phyloP scores from a whole-genome alignment of 192 early-diverging fungal species.

The Coemansia sp. region DNA sequence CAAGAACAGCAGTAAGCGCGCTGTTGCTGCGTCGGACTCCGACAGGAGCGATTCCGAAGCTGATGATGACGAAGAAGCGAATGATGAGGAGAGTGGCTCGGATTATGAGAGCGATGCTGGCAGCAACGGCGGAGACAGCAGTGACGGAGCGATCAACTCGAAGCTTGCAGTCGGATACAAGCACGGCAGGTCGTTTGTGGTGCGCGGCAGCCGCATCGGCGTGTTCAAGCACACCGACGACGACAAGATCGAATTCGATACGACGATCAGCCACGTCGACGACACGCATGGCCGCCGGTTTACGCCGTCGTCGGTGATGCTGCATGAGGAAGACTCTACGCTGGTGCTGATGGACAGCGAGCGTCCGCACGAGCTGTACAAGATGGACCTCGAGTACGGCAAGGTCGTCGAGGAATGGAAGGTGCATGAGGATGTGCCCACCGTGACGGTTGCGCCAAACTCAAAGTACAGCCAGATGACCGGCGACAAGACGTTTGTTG shows the following conservation, averaged over 20 bases:
- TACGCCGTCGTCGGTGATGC: slow-evolving; percentile 74
- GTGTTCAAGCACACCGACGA: slow-evolving; percentile 79
- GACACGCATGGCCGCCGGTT: slow-evolving; percentile 62
- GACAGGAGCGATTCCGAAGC: slow-evolving; percentile 45
- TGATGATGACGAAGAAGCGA: too few relatives aligned
- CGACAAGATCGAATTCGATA: slow-evolving; percentile 73
- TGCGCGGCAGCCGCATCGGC: slow-evolving; percentile 86
- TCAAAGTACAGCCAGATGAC: slow-evolving; percentile 81
- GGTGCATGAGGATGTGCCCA: slow-evolving; percentile 71
- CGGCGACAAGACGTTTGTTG: slow-evolving; percentile 71
- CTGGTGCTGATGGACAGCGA: slow-evolving; percentile 74
- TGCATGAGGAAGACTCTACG: slow-evolving; percentile 83
- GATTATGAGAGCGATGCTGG: slow-evolving; percentile 31
- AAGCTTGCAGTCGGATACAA: slow-evolving; percentile 83
- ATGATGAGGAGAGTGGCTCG: slow-evolving; percentile 32
- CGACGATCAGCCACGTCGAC: slow-evolving; percentile 76
- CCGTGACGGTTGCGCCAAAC: slow-evolving; percentile 68
- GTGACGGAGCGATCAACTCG: slow-evolving; percentile 61
- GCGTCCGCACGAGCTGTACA: slow-evolving; percentile 73
- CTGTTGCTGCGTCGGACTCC: slow-evolving; percentile 29
- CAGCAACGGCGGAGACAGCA: slow-evolving; percentile 8
- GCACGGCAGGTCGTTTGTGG: slow-evolving; percentile 85
- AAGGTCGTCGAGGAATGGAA: slow-evolving; percentile 95
- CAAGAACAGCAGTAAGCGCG: slow-evolving; percentile 31
- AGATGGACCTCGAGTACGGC: slow-evolving; percentile 89